These are phyloP conservation scores for Coniella vitis DNA, from an alignment of 2,329 filamentous ascomycete species.

Conservation along the genomic window DNA sequence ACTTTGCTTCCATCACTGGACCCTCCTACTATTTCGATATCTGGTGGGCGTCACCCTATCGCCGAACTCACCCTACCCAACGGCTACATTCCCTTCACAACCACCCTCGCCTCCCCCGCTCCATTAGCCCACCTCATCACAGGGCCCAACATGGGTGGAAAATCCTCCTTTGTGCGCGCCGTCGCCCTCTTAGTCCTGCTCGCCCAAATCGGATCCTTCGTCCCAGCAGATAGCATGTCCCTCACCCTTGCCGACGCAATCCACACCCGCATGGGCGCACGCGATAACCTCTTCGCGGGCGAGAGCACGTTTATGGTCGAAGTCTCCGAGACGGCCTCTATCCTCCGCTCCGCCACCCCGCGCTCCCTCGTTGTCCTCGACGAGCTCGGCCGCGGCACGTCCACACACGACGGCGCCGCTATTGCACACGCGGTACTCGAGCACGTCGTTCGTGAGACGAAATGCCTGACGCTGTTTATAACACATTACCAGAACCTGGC, in stretches of 20 bases:
- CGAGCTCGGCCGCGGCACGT: constrained; percentile 88
- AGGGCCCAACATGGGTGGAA: constrained; percentile 97
- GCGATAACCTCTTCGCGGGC: constrained; percentile 90
- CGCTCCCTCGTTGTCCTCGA: constrained; percentile 86
- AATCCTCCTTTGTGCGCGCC: constrained; percentile 93
- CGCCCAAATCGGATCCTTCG: constrained; percentile 89
- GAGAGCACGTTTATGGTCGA: constrained; percentile 99
- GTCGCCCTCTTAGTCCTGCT: constrained; percentile 89
- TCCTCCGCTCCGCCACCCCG: constrained; percentile 81
- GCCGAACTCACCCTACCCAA: constrained; percentile 84
- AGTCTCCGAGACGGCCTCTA: constrained; percentile 83
- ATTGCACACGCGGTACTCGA: constrained; percentile 90
- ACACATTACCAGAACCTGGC: constrained; percentile 92
- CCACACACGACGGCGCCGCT: constrained; percentile 91
- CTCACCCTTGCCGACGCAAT: constrained; percentile 86
- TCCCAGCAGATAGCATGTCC: constrained; percentile 67
- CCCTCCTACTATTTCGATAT: constrained; percentile 62
- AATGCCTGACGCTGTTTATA: constrained; percentile 85
- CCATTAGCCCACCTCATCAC: constrained; percentile 81
- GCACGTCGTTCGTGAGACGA: constrained; percentile 67
- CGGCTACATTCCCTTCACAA: constrained; percentile 86
- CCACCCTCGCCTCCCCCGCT: constrained; percentile 58
- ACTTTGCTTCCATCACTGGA: constrained; percentile 54
- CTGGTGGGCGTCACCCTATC: constrained; percentile 83
- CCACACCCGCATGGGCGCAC: constrained; percentile 91